Evolutionary conservation across 148 eudicot genomes (phyloP).

Genomic region (Vaccinium macrocarpon): DNA sequence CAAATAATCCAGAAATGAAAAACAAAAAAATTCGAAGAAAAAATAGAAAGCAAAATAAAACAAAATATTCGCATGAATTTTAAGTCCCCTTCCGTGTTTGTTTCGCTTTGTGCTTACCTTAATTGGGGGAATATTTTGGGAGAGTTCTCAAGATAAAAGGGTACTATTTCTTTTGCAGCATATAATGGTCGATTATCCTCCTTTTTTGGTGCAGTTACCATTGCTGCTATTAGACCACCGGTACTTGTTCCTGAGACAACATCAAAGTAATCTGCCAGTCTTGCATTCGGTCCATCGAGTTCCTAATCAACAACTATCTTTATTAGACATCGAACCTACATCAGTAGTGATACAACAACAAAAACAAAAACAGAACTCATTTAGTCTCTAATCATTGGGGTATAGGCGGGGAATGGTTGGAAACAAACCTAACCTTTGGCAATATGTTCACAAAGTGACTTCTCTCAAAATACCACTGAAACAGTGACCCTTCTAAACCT

Average conservation of each 20-base stretch:
- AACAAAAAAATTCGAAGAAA: not conserved
- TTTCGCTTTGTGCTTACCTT: conserved; percentile 19
- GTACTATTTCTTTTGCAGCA: conserved; percentile 47
- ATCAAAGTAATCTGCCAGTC: conserved; percentile 59
- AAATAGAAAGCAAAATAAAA: not conserved
- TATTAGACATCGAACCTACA: not conserved
- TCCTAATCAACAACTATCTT: conserved; percentile 19
- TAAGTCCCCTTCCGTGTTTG: not conserved
- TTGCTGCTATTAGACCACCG: conserved; percentile 52
- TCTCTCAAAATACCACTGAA: no score
- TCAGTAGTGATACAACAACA: not conserved
- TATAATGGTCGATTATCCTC: conserved; percentile 36
- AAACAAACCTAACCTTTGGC: no score
- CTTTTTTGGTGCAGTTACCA: conserved; percentile 48
- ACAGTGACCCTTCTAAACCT: no score
- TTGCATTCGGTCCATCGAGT: conserved; percentile 46
- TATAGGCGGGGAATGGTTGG: no score
- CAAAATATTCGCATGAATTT: not conserved
- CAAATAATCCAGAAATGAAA: not conserved
- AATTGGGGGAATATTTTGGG: conserved; percentile 54
- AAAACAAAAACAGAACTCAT: no score
- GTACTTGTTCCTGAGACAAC: conserved; percentile 66
- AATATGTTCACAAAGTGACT: no score
- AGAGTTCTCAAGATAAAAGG: conserved; percentile 45
- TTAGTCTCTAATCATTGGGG: no score